phyloP scores from a whole-genome alignment of 2,329 filamentous ascomycete genomes.

The Dendryphion nanum region DNA sequence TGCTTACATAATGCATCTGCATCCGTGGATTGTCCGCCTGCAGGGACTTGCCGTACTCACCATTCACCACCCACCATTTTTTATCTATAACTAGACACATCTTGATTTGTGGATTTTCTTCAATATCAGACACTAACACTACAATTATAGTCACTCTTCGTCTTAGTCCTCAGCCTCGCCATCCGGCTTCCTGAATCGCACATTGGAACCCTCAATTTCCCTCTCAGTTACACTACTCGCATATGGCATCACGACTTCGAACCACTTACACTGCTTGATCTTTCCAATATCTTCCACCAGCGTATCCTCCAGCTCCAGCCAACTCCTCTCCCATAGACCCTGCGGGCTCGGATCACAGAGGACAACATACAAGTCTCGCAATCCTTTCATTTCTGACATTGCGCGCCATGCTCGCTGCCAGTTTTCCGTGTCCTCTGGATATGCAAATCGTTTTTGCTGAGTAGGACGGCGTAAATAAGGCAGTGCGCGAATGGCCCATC shows the following conservation, averaged over 20 bases:
- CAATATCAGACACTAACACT: too few relatives aligned
- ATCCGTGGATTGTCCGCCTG: too few relatives aligned
- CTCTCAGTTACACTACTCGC: slow-evolving; percentile 21
- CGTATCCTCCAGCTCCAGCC: slow-evolving; percentile 25
- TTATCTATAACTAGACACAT: too few relatives aligned
- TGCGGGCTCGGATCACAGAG: slow-evolving; percentile 28
- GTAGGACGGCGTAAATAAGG: slow-evolving; percentile 27
- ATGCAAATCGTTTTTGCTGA: slow-evolving; percentile 20
- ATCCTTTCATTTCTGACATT: slow-evolving; percentile 22
- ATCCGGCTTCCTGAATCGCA: slow-evolving; percentile 18
- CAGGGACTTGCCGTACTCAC: too few relatives aligned
- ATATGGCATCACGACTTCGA: slow-evolving; percentile 32
- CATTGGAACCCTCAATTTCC: slow-evolving; percentile 23
- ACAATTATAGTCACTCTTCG: too few relatives aligned
- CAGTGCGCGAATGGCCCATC: slow-evolving; percentile 34
- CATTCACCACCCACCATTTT: too few relatives aligned
- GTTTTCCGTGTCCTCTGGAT: slow-evolving; percentile 34
- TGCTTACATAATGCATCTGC: too few relatives aligned
- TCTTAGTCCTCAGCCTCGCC: slow-evolving; percentile 6
- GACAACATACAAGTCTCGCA: slow-evolving; percentile 25
- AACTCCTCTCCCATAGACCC: slow-evolving; percentile 27
- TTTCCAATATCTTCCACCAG: slow-evolving; percentile 23
- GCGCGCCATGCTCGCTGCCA: slow-evolving; percentile 32
- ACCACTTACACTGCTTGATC: slow-evolving; percentile 15
- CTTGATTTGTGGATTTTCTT: too few relatives aligned